Conservation (phyloP, 495 filamentous ascomycete species). For the Penicillium desertorum region DNA sequence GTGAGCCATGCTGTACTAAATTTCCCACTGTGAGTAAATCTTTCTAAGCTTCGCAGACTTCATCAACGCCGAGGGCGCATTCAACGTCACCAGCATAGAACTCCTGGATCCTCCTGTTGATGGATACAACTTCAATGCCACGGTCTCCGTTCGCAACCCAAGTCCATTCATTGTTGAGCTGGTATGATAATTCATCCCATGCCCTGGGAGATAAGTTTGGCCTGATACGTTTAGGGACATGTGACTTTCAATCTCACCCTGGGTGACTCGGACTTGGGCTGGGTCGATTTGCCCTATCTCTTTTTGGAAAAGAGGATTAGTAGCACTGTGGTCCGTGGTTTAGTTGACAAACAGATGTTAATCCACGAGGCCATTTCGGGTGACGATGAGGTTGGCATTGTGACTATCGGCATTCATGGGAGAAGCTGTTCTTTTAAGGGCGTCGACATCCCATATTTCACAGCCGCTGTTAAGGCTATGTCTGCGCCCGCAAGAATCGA, state of each 20-base stretch:
- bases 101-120: constrained; percentile 22
- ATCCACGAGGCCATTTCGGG: constrained; percentile 23
- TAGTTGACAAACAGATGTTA: constrained; percentile 24
- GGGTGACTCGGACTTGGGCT: constrained; percentile 24
- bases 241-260: constrained; percentile 33
- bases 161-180: constrained; percentile 28
- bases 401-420: constrained; percentile 30
- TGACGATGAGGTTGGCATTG: constrained; percentile 17
- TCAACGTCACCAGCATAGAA: constrained; percentile 30
- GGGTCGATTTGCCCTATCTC: constrained; percentile 31
- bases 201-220: neutral
- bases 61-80: constrained; percentile 21
- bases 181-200: constrained; percentile 14
- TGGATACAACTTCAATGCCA: constrained; percentile 37
- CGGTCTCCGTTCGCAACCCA: constrained; percentile 27
- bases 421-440: constrained; percentile 32
- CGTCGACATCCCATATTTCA: constrained; percentile 32
- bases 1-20: constrained; percentile 9
- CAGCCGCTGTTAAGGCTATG: constrained; percentile 30
- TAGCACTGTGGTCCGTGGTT: constrained; percentile 22
- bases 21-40: neutral
- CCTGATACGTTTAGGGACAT: constrained; percentile 21
- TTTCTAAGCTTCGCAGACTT: constrained; percentile 23
- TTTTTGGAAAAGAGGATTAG: constrained; percentile 17
- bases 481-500: constrained; percentile 23